These are phyloP conservation scores for Urtica urens DNA, from an alignment of 306 rosid genomes.

Conservation along the genomic window DNA sequence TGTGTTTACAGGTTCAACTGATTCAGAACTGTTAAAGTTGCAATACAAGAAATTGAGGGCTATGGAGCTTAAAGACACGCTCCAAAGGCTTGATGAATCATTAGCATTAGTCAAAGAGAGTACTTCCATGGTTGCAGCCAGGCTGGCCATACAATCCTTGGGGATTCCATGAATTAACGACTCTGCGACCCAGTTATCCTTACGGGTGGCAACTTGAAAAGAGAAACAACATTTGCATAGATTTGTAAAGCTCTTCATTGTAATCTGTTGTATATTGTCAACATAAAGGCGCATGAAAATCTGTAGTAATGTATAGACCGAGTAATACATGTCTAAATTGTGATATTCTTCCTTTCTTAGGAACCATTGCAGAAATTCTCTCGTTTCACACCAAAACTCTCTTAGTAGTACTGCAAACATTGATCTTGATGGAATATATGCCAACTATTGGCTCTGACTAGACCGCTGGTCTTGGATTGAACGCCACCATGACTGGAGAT, in stretches of 20 bases:
- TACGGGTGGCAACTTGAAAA: not conserved
- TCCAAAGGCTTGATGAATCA: conserved; percentile 29
- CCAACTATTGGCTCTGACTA: too few species aligned
- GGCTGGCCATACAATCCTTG: conserved; percentile 38
- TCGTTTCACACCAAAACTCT: too few species aligned
- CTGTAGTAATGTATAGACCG: too few species aligned
- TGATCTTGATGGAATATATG: too few species aligned
- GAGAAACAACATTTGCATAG: not conserved
- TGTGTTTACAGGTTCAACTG: conserved; percentile 29
- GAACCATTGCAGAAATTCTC: too few species aligned
- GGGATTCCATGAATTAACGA: conserved; percentile 15
- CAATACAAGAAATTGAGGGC: conserved; percentile 34
- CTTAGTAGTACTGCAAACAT: too few species aligned
- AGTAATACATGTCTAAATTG: too few species aligned
- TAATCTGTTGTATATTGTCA: not conserved
- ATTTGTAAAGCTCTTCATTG: conserved; percentile 4
- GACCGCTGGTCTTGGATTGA: too few species aligned
- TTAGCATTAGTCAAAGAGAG: conserved; percentile 14
- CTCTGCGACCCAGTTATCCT: not conserved
- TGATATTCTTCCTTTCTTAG: too few species aligned
- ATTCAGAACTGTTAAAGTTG: conserved; percentile 27
- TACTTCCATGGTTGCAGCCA: conserved; percentile 33
- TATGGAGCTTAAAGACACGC: conserved; percentile 31
- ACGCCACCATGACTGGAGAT: too few species aligned
- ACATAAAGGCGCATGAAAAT: too few species aligned